Evolutionary conservation across 1,139 yeast species (phyloP), one percentile per base, ranked within the genome.

Genomic region (Yamadazyma conglobata): DNA sequence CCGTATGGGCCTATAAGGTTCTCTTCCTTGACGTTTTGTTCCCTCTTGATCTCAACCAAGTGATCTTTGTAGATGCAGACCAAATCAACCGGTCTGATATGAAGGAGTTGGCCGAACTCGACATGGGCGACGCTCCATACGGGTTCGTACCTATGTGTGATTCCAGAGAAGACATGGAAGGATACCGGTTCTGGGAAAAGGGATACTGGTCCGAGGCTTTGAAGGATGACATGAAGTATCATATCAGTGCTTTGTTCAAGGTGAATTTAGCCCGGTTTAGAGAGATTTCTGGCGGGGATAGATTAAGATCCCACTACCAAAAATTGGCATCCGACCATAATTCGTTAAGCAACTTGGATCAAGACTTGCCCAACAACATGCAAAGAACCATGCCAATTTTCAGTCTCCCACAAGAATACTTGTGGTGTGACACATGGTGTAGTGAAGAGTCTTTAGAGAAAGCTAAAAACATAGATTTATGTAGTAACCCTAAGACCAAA

Each of bases 371-470:
- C 9, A 91, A 91, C 53, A 86, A 86, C 50, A 48, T 89, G 45
- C 98, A 91, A 54, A 50, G 67, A 19, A 57, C 58, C 24, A 55
- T 87, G 13, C 83, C 81, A 26, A 87, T 87, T 15, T 72, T 64
- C 48, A 80, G 93, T 14, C 62, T 86, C 25, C 85, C 88, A 2
- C 83, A 81, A 46, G 87, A 83, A 27, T 87, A 94, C 93, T 60
- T 85, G 22, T 87, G 95, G 95, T 86, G 95, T 56, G 95, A 86
- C 48, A 85, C 95, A 0, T 87, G 95, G 95, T 85, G 95, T 51
- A 65, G 78, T n/a, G 84, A 77, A 42, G 80, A 71, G 29, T 62
- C 73, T 17, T 56, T 81, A 35, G 49, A 50, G 28, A 59, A 58
- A 0, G 95, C 95, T 1, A 82, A 78, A 50, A 82, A 89, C 14